phyloP scores from a whole-genome alignment of 2,329 filamentous ascomycete genomes.

The Aspergillaceae sp. region DNA sequence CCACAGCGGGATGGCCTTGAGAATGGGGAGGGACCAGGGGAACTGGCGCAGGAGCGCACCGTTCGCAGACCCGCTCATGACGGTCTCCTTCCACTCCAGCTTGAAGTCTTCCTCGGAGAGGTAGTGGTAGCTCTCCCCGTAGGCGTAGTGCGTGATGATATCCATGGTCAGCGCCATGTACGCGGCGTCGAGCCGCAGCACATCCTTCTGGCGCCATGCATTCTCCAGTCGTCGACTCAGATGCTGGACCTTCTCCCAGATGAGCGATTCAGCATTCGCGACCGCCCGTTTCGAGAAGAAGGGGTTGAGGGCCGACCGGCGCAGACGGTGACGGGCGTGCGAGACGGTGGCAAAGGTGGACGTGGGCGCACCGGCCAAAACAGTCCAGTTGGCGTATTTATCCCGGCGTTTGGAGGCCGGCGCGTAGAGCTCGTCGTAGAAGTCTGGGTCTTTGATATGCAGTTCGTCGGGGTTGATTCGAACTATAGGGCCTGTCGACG shows the following conservation, averaged over 20 bases:
- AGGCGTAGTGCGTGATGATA: constrained; percentile 32
- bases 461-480: constrained; percentile 31
- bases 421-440: constrained; percentile 27
- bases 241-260: constrained; percentile 27
- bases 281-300: constrained; percentile 40
- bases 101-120: constrained; percentile 18
- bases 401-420: constrained; percentile 8
- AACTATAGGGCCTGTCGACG: constrained; percentile 24
- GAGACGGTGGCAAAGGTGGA: constrained; percentile 25
- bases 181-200: constrained; percentile 17
- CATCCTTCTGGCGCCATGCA: constrained; percentile 6
- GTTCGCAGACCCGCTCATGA: constrained; percentile 17
- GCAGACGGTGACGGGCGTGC: constrained; percentile 35
- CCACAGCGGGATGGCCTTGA: not conserved
- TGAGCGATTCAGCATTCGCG: constrained; percentile 27
- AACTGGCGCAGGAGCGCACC: constrained; percentile 19
- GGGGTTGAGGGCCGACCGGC: constrained; percentile 33
- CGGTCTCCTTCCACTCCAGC: constrained; percentile 11
- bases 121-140: constrained; percentile 23
- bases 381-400: constrained; percentile 17
- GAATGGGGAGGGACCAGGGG: constrained; percentile 8
- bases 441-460: constrained; percentile 29
- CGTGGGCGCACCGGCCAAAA: constrained; percentile 13
- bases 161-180: constrained; percentile 27
- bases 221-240: constrained; percentile 19